Evolutionary conservation across 148 eudicot genomes (phyloP).

Genomic region (Spergularia bocconei): DNA sequence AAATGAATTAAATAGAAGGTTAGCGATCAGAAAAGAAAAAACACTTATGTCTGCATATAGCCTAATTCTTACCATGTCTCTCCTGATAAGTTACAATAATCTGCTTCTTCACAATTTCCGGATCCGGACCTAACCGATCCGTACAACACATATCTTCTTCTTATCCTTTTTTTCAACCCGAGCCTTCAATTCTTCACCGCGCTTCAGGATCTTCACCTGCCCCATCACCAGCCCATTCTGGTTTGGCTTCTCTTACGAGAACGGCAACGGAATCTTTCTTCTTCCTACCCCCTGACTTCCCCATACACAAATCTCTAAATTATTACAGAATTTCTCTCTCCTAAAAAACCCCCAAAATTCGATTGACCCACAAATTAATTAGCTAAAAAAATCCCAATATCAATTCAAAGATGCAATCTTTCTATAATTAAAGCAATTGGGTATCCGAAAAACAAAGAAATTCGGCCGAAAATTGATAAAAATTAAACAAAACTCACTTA

Average conservation of each 20-base stretch:
- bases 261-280: slow-evolving; percentile 57
- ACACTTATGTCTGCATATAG: background rate
- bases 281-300: slow-evolving; percentile 86
- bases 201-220: slow-evolving; percentile 45
- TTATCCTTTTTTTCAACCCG: slow-evolving; percentile 23
- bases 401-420: slow-evolving; percentile 23
- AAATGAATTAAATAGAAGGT: background rate
- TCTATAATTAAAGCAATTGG: slow-evolving; percentile 9
- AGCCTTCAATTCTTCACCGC: slow-evolving; percentile 41
- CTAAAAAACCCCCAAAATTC: no score
- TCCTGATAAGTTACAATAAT: slow-evolving; percentile 73
- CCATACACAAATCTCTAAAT: slow-evolving; percentile 71
- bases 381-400: background rate
- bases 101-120: slow-evolving; percentile 39
- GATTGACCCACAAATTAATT: background rate
- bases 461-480: background rate
- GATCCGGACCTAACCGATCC: slow-evolving; percentile 55
- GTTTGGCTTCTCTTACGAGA: slow-evolving; percentile 27
- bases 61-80: slow-evolving; percentile 66
- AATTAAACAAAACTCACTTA: slow-evolving; percentile 20
- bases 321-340: no score
- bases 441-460: background rate
- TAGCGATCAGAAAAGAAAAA: background rate
- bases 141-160: slow-evolving; percentile 28
- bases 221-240: slow-evolving; percentile 33